Evolutionary conservation across 139 green algal genomes (phyloP).

Genomic region (Chlorella sp.): DNA sequence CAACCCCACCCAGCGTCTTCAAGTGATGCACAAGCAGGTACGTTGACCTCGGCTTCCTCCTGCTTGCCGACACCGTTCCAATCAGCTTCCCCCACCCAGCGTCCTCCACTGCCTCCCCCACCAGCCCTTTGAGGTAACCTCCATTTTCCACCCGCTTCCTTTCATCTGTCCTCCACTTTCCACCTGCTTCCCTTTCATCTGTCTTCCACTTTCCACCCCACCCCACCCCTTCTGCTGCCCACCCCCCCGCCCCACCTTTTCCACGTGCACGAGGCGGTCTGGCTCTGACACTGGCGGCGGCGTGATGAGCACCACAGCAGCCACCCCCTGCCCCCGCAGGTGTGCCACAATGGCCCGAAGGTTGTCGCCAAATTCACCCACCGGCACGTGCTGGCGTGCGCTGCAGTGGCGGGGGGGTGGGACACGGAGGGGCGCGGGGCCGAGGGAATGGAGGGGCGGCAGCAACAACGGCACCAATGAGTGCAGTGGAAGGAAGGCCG

Average conservation of each 20-base stretch:
- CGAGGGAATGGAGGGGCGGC: neutral
- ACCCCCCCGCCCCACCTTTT: neutral
- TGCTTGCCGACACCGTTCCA: neutral
- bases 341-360: slow-evolving; percentile 66
- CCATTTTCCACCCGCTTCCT: too few species aligned
- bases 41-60: too few species aligned
- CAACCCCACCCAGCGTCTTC: too few species aligned
- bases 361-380: slow-evolving; percentile 77
- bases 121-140: too few species aligned
- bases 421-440: neutral
- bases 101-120: neutral
- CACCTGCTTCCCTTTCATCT: too few species aligned
- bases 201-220: too few species aligned
- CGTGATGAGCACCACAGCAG: slow-evolving; percentile 75
- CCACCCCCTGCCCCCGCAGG: slow-evolving; percentile 40
- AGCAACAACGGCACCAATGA: too few species aligned
- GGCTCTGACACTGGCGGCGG: slow-evolving; percentile 76
- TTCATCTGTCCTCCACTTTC: too few species aligned
- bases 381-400: slow-evolving; percentile 84
- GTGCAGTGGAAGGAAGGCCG: neutral
- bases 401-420: slow-evolving; percentile 63
- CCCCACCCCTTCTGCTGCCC: neutral
- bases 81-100: neutral
- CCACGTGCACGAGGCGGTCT: slow-evolving; percentile 61
- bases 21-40: neutral